Percentiles rank a stretch among this genome's conserved stretches.
Conservation (phyloP, 202 grass and related monocot genomes). For the Panicum hallii region DNA sequence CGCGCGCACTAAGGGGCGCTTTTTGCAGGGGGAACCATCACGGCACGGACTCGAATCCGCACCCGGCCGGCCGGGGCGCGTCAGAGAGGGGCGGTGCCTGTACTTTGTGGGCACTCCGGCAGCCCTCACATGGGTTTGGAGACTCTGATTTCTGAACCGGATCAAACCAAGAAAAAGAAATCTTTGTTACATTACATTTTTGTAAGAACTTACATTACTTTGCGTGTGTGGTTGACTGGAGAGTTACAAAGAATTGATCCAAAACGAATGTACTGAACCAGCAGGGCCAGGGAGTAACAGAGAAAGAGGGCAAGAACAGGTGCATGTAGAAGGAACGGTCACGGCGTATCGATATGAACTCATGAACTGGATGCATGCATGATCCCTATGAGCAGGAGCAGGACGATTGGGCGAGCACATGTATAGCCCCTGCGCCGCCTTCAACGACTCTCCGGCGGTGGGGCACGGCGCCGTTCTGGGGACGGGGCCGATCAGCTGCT, state of each 20-base stretch:
- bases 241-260: constrained; percentile 23
- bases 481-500: not conserved
- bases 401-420: not conserved
- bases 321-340: not conserved
- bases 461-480: no score
- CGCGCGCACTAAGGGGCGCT: not conserved
- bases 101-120: not conserved
- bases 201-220: no score
- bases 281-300: not conserved
- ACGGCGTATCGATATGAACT: not conserved
- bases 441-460: no score
- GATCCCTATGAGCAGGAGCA: not conserved
- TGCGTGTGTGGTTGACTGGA: not conserved
- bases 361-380: not conserved
- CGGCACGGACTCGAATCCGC: constrained; percentile 6
- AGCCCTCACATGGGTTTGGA: not conserved
- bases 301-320: not conserved
- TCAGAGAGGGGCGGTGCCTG: not conserved
- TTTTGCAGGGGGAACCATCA: not conserved
- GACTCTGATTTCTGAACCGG: not conserved
- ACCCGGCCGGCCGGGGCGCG: not conserved
- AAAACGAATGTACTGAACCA: constrained; percentile 1
- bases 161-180: not conserved
- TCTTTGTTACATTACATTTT: no score
- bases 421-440: no score